Evolutionary conservation across 2,329 filamentous ascomycete species (phyloP).

Genomic region (Plectosphaerella plurivora): DNA sequence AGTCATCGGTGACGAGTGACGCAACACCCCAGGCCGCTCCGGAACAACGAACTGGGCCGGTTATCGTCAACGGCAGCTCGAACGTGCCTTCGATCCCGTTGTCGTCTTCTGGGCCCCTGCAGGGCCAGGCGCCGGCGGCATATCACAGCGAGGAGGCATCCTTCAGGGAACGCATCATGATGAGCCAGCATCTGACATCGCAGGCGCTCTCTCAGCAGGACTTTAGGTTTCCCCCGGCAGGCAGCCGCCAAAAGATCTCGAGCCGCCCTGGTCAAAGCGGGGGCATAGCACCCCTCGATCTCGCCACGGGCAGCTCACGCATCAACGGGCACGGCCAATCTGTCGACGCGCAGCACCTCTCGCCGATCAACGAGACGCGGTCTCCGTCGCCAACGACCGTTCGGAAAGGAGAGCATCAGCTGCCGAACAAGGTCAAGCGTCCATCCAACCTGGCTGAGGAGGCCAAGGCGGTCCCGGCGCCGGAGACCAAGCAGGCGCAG

Average conservation of each 20-base stretch:
- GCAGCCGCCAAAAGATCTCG: conserved; percentile 4
- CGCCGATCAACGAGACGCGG: conserved; percentile 70
- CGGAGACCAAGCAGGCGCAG: conserved; percentile 12
- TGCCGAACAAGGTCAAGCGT: conserved; percentile 1
- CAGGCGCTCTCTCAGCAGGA: conserved; percentile 7
- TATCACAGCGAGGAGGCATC: conserved; percentile 28
- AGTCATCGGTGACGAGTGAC: neutral
- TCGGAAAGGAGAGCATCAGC: conserved; percentile 32
- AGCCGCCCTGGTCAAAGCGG: conserved; percentile 30
- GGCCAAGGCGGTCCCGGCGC: conserved; percentile 16
- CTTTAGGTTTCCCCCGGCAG: conserved; percentile 23
- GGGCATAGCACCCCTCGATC: conserved; percentile 50
- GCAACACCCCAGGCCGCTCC: conserved; percentile 10
- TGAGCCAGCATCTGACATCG: conserved; percentile 18
- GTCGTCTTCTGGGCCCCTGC: neutral
- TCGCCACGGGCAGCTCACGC: conserved; percentile 43
- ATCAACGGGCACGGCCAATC: conserved; percentile 25
- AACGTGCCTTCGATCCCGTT: conserved; percentile 8
- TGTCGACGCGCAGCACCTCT: conserved; percentile 50
- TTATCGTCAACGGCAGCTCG: conserved; percentile 29
- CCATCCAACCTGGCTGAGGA: conserved; percentile 9
- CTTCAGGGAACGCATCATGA: conserved; percentile 36
- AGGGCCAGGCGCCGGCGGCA: conserved; percentile 2
- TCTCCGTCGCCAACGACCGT: conserved; percentile 63
- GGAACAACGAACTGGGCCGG: conserved; percentile 19